Evolutionary conservation across 2,329 filamentous ascomycete genomes (phyloP).

Genomic region (Trichoderma guizhouense): DNA sequence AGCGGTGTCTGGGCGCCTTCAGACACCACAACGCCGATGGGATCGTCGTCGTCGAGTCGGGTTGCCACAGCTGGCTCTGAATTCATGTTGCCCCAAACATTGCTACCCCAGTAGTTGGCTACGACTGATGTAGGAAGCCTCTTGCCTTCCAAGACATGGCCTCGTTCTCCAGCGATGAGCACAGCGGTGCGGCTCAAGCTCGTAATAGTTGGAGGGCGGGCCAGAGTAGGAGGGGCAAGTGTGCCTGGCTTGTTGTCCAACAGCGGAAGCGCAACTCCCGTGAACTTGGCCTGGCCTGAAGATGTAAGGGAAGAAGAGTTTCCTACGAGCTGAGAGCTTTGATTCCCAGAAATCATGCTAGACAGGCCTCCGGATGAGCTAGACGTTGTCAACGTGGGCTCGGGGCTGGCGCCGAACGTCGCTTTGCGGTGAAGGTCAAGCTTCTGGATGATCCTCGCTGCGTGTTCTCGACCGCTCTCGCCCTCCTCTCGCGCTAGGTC

Average conservation of each 20-base stretch:
- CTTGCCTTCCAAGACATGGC: slow-evolving; percentile 63
- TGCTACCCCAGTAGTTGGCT: slow-evolving; percentile 92
- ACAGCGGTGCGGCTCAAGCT: slow-evolving; percentile 85
- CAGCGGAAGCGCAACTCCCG: slow-evolving; percentile 34
- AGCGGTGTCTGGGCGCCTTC: slow-evolving; percentile 31
- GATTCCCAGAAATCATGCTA: slow-evolving; percentile 76
- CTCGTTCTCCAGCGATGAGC: slow-evolving; percentile 72
- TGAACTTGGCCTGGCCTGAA: slow-evolving; percentile 28
- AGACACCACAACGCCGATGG: slow-evolving; percentile 40
- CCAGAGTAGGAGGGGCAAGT: slow-evolving; percentile 78
- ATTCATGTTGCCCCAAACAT: slow-evolving; percentile 59
- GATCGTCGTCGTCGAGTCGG: slow-evolving; percentile 37
- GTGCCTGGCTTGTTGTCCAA: slow-evolving; percentile 54
- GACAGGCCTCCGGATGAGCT: slow-evolving; percentile 66
- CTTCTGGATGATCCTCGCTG: slow-evolving; percentile 86
- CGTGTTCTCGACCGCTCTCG: slow-evolving; percentile 75
- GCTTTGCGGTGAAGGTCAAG: slow-evolving; percentile 84
- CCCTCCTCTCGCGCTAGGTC: slow-evolving; percentile 61
- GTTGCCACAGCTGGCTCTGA: slow-evolving; percentile 32
- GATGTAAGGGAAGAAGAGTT: slow-evolving; percentile 36
- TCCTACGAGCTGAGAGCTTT: slow-evolving; percentile 52
- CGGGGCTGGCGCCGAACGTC: slow-evolving; percentile 50
- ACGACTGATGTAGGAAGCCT: slow-evolving; percentile 80
- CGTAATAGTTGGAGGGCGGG: slow-evolving; percentile 77
- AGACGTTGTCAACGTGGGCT: slow-evolving; percentile 37